Percentiles rank a stretch among this genome's conserved stretches.
Conservation (phyloP, 2,329 filamentous ascomycete genomes). For the Rugonectria rugulosa region DNA sequence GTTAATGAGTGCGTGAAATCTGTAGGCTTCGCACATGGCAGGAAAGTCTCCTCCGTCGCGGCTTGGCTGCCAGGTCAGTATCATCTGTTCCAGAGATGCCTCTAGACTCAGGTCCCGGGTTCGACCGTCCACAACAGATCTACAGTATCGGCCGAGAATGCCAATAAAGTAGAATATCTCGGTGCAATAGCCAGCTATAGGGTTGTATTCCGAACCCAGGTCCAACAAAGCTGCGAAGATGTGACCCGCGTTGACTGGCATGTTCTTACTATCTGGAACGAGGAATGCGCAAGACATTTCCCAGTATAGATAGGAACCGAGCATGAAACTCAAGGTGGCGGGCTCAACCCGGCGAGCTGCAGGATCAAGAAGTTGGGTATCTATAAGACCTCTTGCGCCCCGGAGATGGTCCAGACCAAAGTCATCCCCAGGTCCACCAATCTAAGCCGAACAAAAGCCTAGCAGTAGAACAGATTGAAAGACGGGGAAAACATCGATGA, state of each 20-base stretch:
- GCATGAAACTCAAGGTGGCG: not conserved
- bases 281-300: constrained; percentile 7
- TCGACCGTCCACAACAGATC: not conserved
- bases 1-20: not conserved
- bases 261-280: not conserved
- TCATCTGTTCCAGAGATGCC: not conserved
- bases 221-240: not conserved
- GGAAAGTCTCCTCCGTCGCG: not conserved
- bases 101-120: not conserved
- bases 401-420: constrained; percentile 8
- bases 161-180: constrained; percentile 10
- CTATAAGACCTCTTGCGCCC: not conserved
- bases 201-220: not conserved
- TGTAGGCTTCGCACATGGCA: not conserved
- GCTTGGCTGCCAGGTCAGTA: not conserved
- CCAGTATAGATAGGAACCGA: constrained; percentile 14
- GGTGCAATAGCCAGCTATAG: constrained; percentile 1
- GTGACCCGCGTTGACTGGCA: not conserved
- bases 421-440: not conserved
- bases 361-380: too few relatives aligned
- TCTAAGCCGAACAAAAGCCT: constrained; percentile 2
- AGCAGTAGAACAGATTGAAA: constrained; percentile 4
- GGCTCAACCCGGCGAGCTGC: not conserved
- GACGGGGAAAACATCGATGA: not conserved
- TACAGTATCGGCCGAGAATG: constrained; percentile 12